Base-by-base conservation (phyloP, 345 rosid species). In the Gossypium sturtianum region DNA sequence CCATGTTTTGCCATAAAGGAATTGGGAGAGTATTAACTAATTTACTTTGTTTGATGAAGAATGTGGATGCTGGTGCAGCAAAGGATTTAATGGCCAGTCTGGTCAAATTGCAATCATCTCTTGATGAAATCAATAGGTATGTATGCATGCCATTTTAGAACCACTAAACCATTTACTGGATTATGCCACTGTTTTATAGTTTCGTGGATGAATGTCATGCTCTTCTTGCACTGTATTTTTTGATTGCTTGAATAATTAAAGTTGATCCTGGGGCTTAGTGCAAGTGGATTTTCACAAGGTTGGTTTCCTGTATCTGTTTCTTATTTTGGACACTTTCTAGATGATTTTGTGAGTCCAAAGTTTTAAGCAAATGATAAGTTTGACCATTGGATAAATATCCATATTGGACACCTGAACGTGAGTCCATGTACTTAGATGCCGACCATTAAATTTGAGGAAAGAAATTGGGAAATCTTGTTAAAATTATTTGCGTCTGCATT, bases 31-130 rank as follows among this genome's bases (percentile, higher is more conserved):
- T 67, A 67, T 65, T 62, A 51, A 80, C 75, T 77, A 70, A 61
- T 77, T 81, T 48, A 25, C 58, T 71, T 82, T 83, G 19, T 81
- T 79, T 79, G 41, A 60, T 79, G 75, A 78, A 96, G 99, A 96
- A 96, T 82, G 99, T 96, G 74, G 98, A 93, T 77, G 89, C 98
- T 62, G 91, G 83, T 64, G 93, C 92, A 45, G 97, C 99, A 22
- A 96, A 93, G 89, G 87, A 93, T 64, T 81, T 93, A 68, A 93
- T 93, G 99, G 90, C 89, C 59, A 71, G 88, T 83, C 85, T 96
- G 88, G 93, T 96, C 78, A 83, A 85, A 56, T 72, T 91, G 86
- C 93, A 93, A 43, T 91, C 98, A 77, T 85, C 91, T 54, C 86
- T 96, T 72, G 61, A 82, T 41, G 95, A 88, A 85, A 89, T 93